Base-by-base conservation (phyloP, 2,329 filamentous ascomycete genomes). In the Neonectria faginata region DNA sequence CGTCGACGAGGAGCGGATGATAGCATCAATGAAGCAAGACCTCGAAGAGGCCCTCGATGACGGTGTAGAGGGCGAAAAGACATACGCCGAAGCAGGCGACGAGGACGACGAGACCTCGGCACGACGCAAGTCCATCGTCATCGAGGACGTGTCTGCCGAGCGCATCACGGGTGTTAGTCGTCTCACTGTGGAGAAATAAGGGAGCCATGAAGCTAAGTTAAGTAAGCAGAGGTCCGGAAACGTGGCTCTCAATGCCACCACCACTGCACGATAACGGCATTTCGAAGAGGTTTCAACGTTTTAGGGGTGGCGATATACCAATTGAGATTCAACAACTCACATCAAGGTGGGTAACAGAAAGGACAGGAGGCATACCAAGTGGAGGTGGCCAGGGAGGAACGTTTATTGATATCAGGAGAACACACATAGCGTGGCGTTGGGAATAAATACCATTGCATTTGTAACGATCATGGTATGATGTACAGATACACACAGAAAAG, bases 81-180 rank as follows among this genome's bases (percentile, higher is more conserved):
- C 18, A 42, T 42, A 42, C n/a, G 39, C 7, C 25, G 75, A 77
- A 10, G 75, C 77, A 11, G 76, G 77, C 27, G 74, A 75, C 27
- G 75, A 78, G 4, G 76, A 78, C 59, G 56, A 69, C 45, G 61
- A 70, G 53, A 60, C 56, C 20, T 58, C 61, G 18, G n/a, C 54
- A 29, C 47, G 52, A 55, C 70, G 65, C 54, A 53, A 67, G 60
- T 68, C 71, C 16, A 57, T 69, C 47, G 57, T 78, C 25, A 75
- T 81, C 6, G 77, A 82, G 64, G 88, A 89, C 68, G 60, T 82
- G 11, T 79, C 81, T 58, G 88, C 86, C 2, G 86, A 89, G 75
- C 70, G 88, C 29, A 89, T 89, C 58, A 89, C 87, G 18, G 88
- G 88, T 59, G 76, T 90, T 78, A 82, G 83, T 77, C 81, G 86